phyloP scores from a whole-genome alignment of 2,329 filamentous ascomycete species.

The Colletotrichum brevisporum region DNA sequence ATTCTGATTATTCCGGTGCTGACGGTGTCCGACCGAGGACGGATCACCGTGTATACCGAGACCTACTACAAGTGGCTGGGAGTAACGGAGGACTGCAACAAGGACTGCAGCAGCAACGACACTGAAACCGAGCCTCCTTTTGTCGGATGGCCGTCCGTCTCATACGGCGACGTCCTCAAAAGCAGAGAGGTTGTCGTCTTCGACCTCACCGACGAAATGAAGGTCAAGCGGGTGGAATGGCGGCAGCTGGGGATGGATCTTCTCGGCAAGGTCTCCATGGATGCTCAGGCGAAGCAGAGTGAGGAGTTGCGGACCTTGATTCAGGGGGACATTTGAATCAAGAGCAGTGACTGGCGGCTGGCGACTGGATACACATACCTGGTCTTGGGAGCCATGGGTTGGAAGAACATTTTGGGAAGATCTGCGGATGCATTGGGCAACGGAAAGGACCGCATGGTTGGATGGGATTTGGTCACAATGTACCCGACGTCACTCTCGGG shows the following conservation, averaged over 20 bases:
- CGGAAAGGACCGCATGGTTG: no score
- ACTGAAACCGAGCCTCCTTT: not conserved
- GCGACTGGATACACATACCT: no score
- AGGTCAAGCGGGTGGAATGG: not conserved
- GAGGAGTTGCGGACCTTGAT: not conserved
- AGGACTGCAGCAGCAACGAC: not conserved
- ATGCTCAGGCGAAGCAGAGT: not conserved
- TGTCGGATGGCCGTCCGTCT: not conserved
- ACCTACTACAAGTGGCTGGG: not conserved
- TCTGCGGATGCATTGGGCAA: no score
- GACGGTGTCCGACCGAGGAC: not conserved
- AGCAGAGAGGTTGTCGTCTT: not conserved
- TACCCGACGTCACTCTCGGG: no score
- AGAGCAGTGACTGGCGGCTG: no score
- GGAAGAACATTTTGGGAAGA: no score
- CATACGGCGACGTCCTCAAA: not conserved
- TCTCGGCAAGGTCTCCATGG: not conserved
- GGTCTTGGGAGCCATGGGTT: no score
- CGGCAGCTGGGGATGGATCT: not conserved
- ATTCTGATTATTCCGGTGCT: not conserved
- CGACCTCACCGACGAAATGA: not conserved
- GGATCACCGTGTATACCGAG: constrained; percentile 2
- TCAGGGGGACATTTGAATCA: constrained; percentile 2
- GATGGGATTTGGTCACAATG: no score
- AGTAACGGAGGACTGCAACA: not conserved